Percentiles rank a stretch among this genome's conserved stretches.
phyloP scores from a whole-genome alignment of 2,329 filamentous ascomycete genomes.

The Pseudocercospora pini-densiflorae region DNA sequence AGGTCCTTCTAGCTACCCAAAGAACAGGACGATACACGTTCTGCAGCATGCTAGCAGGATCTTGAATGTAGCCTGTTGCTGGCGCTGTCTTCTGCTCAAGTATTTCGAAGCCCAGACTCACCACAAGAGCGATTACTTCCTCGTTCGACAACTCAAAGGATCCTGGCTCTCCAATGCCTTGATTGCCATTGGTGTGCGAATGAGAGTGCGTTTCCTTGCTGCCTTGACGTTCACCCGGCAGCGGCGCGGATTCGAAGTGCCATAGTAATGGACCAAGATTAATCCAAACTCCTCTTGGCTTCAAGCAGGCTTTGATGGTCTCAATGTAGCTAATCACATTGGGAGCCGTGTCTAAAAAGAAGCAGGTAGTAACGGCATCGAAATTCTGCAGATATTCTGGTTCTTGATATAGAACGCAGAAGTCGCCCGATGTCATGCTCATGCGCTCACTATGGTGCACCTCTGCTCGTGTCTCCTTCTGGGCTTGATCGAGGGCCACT shows the following conservation, averaged over 20 bases:
- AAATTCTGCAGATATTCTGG: slow-evolving; percentile 66
- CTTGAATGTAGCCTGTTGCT: slow-evolving; percentile 83
- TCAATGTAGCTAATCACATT: slow-evolving; percentile 91
- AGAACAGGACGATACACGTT: slow-evolving; percentile 79
- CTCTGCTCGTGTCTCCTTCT: slow-evolving; percentile 27
- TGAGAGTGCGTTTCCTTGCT: slow-evolving; percentile 10
- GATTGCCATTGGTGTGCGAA: slow-evolving; percentile 16
- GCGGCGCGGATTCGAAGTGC: slow-evolving; percentile 85
- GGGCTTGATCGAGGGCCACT: slow-evolving; percentile 39
- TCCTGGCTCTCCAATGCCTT: slow-evolving; percentile 78
- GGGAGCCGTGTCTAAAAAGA: slow-evolving; percentile 96
- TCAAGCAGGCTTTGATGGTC: slow-evolving; percentile 77
- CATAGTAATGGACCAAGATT: slow-evolving; percentile 91
- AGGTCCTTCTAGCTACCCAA: slow-evolving; percentile 82
- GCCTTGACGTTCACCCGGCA: slow-evolving; percentile 53
- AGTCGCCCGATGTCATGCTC: slow-evolving; percentile 93
- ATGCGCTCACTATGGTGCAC: slow-evolving; percentile 65
- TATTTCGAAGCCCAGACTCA: slow-evolving; percentile 76
- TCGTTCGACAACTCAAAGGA: slow-evolving; percentile 89
- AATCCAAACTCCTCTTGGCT: slow-evolving; percentile 77
- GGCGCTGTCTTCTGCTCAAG: slow-evolving; percentile 53
- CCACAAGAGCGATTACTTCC: slow-evolving; percentile 78
- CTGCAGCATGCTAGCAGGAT: slow-evolving; percentile 81
- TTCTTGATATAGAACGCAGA: slow-evolving; percentile 80
- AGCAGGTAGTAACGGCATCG: slow-evolving; percentile 85